A percentile compares a stretch with the other conserved stretches of the same genome.
phyloP scores from a whole-genome alignment of 306 rosid genomes.

The Citrullus colocynthis region DNA sequence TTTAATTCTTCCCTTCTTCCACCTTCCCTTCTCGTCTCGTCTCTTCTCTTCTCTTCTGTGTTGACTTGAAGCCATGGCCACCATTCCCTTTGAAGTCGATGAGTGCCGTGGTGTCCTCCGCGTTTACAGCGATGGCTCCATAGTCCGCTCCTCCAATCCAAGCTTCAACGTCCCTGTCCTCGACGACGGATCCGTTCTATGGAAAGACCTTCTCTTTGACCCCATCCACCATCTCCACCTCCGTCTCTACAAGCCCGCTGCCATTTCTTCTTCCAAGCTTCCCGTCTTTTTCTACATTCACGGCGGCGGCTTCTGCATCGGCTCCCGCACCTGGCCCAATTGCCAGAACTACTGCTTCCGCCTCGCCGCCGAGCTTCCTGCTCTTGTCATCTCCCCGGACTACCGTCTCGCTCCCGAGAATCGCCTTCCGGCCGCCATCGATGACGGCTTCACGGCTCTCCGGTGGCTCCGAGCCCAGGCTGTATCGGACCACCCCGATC shows the following conservation, averaged over 20 bases:
- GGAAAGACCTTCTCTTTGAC: constrained; percentile 67
- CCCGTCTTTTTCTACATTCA: constrained; percentile 65
- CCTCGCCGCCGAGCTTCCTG: constrained; percentile 41
- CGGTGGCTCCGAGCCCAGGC: constrained; percentile 66
- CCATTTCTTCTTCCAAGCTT: constrained; percentile 15
- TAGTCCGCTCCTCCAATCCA: constrained; percentile 39
- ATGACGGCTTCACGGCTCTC: constrained; percentile 47
- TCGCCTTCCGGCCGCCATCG: constrained; percentile 57
- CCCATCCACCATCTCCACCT: constrained; percentile 35
- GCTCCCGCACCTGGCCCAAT: constrained; percentile 84
- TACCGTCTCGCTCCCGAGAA: constrained; percentile 79
- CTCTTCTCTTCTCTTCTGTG: neutral
- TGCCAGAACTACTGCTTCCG: constrained; percentile 70
- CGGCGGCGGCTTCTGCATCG: constrained; percentile 93
- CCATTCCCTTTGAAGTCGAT: constrained; percentile 28
- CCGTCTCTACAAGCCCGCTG: constrained; percentile 62
- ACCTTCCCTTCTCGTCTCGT: neutral
- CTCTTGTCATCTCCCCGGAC: constrained; percentile 44
- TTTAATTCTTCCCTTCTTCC: neutral
- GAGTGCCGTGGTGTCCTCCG: constrained; percentile 78
- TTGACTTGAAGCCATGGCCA: neutral
- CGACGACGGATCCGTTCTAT: constrained; percentile 50
- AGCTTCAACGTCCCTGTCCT: constrained; percentile 33
- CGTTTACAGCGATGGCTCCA: constrained; percentile 65
- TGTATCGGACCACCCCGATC: constrained; percentile 22